phyloP scores from a whole-genome alignment of 768 basidiomycete species.

The Baorangia bicolor region DNA sequence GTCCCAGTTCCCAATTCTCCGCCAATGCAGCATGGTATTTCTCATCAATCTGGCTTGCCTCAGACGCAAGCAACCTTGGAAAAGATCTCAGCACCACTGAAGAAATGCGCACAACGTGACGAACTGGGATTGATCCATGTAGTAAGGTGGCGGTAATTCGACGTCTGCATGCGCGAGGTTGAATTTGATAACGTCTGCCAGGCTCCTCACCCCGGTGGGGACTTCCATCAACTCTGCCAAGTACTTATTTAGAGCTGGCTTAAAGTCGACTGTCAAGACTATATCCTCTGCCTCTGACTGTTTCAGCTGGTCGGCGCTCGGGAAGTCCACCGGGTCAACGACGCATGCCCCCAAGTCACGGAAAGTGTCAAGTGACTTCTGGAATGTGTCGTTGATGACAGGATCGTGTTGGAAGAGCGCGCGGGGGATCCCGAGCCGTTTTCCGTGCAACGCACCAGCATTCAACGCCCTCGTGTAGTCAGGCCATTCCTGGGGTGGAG shows the following conservation, averaged over 20 bases:
- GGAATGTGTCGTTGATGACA: conserved; percentile 36
- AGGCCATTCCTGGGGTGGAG: conserved; percentile 49
- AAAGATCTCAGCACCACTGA: conserved; percentile 4
- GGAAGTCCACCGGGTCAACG: conserved; percentile 63
- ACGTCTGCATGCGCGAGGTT: conserved; percentile 50
- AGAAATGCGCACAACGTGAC: conserved; percentile 2
- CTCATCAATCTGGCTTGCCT: conserved; percentile 36
- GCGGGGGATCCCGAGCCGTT: conserved; percentile 46
- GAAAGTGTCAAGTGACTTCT: conserved; percentile 38
- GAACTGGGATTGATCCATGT: conserved; percentile 37
- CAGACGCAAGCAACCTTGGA: conserved; percentile 23
- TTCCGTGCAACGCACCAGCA: conserved; percentile 43
- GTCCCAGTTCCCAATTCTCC: conserved; percentile 48
- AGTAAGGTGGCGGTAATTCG: conserved; percentile 41
- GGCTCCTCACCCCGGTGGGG: conserved; percentile 56
- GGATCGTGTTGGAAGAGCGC: conserved; percentile 25
- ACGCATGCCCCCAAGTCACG: conserved; percentile 43
- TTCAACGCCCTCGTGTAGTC: conserved; percentile 55
- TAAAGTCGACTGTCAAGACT: conserved; percentile 58
- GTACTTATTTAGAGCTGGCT: conserved; percentile 48
- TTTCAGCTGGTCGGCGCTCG: conserved; percentile 49
- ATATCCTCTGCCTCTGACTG: conserved; percentile 51
- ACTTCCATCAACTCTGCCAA: conserved; percentile 46
- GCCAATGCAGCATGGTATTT: conserved; percentile 46
- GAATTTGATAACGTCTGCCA: conserved; percentile 60